Base-by-base conservation (phyloP, 192 early-diverging fungal genomes). In the Coemansia sp. region DNA sequence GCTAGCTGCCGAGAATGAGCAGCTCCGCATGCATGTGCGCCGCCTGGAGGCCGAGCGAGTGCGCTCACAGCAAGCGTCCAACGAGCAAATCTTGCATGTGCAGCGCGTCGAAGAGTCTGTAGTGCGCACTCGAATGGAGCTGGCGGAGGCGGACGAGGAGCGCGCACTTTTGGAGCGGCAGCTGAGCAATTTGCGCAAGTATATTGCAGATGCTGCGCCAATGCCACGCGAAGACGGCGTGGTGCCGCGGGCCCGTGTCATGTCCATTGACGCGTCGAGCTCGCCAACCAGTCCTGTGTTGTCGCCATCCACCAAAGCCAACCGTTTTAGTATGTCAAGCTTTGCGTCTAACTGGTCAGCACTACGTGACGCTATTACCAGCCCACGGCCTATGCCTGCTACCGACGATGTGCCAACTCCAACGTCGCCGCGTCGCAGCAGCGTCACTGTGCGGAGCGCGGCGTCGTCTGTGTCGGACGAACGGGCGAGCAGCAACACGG, bases 81-180 rank as follows among this genome's bases (percentile, higher is more conserved):
- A 22, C 23, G 62, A 56, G 59, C 48, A 49, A n/a, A n/a, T 4
- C 41, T 2, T 8, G 47, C 45, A 58, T 10, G 27, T 60, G 15
- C 62, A 25, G 61, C 27, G 60, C 2, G 45, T 68, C 22, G 68
- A 80, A 35, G 54, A 65, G 22, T 62, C 65, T 11, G 62, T 80
- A 22, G 61, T 71, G 11, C 45, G 37, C 3, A 63, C 72, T 14
- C 64, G 72, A 10, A 24, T 74, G 41, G 65, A 74, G 10, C 49
- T 77, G 58, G 69, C 65, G 0, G 75, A 77, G 58, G 69, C 69
- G 3, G 75, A 77, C 43, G 75, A 77, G 58, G 69, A 77, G 39
- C 24, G 48, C 10, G 37, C 67, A 2, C 32, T 67, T 60, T 61
- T 76, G 56, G 60, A 63, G 8, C 57, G 67, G 2, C 73, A 76